A percentile compares a stretch with the other conserved stretches of the same genome.
Conservation (phyloP, 1,284 basidiomycete species). For the Afroboletus lepidellus region DNA sequence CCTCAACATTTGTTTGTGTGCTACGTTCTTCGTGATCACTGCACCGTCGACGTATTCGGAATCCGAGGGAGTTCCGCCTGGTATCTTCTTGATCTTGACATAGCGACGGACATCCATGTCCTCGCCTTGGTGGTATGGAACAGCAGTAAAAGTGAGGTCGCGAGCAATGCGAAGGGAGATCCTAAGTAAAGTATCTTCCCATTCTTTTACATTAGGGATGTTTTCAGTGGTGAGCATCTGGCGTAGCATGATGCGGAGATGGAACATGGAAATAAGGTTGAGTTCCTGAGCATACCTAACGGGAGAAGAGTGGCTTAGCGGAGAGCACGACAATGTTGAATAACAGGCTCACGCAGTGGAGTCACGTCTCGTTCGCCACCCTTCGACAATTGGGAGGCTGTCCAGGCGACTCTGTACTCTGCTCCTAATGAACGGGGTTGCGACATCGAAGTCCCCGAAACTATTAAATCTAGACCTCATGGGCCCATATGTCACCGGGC, state of each 20-base stretch:
- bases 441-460: slow-evolving; percentile 63
- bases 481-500: slow-evolving; percentile 48
- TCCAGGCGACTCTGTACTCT: slow-evolving; percentile 77
- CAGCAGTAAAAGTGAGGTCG: slow-evolving; percentile 72
- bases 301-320: slow-evolving; percentile 4
- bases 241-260: slow-evolving; percentile 84
- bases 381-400: slow-evolving; percentile 54
- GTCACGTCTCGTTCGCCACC: slow-evolving; percentile 77
- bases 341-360: slow-evolving; percentile 68
- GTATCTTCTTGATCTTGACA: slow-evolving; percentile 98
- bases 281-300: slow-evolving; percentile 76
- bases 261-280: slow-evolving; percentile 81
- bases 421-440: slow-evolving; percentile 77
- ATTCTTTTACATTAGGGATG: slow-evolving; percentile 77
- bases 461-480: slow-evolving; percentile 63
- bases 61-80: slow-evolving; percentile 88
- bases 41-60: slow-evolving; percentile 97
- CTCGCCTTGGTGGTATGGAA: slow-evolving; percentile 75
- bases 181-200: slow-evolving; percentile 81
- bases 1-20: slow-evolving; percentile 87
- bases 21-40: slow-evolving; percentile 97
- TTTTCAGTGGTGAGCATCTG: slow-evolving; percentile 81
- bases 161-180: slow-evolving; percentile 79
- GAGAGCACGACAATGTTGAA: not conserved
- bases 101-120: slow-evolving; percentile 95